These are phyloP conservation scores for Aspergillus funiculosus DNA, from an alignment of 495 filamentous ascomycete genomes.

Conservation along the genomic window DNA sequence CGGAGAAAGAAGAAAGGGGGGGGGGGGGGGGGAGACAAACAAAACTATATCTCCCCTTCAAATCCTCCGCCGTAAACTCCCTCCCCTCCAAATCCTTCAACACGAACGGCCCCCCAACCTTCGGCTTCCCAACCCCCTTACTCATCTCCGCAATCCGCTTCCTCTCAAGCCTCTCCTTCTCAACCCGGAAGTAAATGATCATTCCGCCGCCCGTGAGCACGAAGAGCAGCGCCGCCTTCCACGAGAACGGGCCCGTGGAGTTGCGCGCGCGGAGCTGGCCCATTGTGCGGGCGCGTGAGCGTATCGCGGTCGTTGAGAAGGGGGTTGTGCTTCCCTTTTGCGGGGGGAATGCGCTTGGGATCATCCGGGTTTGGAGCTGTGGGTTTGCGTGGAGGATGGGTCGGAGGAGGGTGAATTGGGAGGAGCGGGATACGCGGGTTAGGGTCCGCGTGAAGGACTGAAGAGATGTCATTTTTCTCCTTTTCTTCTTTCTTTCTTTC, in stretches of 20 bases:
- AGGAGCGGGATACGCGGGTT: conserved; percentile 22
- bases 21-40: conserved; percentile 28
- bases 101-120: conserved; percentile 83
- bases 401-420: conserved; percentile 11
- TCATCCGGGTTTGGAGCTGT: conserved; percentile 5
- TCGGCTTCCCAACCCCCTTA: conserved; percentile 88
- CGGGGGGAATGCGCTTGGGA: conserved; percentile 21
- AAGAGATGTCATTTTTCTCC: conserved; percentile 29
- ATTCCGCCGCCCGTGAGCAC: conserved; percentile 68
- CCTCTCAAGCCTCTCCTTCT: conserved; percentile 83
- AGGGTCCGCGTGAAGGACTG: conserved; percentile 27
- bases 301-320: conserved; percentile 33
- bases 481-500: neutral
- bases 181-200: conserved; percentile 80
- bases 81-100: conserved; percentile 77
- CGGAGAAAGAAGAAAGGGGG: neutral
- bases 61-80: conserved; percentile 64
- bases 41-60: conserved; percentile 82
- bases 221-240: conserved; percentile 83
- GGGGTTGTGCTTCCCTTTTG: conserved; percentile 9
- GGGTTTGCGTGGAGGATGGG: conserved; percentile 18
- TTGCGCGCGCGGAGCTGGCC: conserved; percentile 39
- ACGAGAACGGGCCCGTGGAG: conserved; percentile 68
- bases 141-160: conserved; percentile 80
- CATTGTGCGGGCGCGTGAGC: conserved; percentile 35